Base-by-base conservation (phyloP, 768 basidiomycete species). In the Cantharellus cinnabarinus region DNA sequence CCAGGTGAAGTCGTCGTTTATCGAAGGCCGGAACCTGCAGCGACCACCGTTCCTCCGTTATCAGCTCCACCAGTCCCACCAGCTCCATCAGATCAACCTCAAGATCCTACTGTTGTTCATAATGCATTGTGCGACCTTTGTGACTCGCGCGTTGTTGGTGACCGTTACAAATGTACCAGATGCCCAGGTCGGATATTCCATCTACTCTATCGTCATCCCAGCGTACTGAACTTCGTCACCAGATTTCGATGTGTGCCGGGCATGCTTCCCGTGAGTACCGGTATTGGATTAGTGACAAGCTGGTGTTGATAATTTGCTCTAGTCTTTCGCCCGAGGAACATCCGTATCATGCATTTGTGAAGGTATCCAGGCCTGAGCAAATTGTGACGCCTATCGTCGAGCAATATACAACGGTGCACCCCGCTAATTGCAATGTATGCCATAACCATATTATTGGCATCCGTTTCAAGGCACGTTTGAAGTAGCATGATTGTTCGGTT, bases 201-300 rank as follows among this genome's bases (percentile, higher is more conserved):
- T 15, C 39, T 41, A 37, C 56, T 56, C 41, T 41, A 50, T 59
- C 10, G 39, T 3, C 59, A 41, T 20, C 39, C 41, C 34, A 40
- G 34, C 4, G 41, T 89, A 88, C 82, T 89, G 86, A 65, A 60
- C 81, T 4, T 67, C 71, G 59, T 90, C 87, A 69, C 86, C 87
- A n/a, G 86, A 91, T 66, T 91, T 80, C 63, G 88, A 91, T 64
- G 76, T 80, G 4, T 91, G 89, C 65, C 66, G 68, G 14, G 69
- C 73, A 14, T 91, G 89, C 70, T 87, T 83, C 70, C 72, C 70
- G 61, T 61, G 41, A 44, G 61, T 54, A 5, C n/a, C 35, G 3
- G 34, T 29, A 48, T 20, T 41, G 2, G 4, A 35, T 7, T 37
- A 10, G 53, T 60, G 10, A 38, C 14, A 48, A 52, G 58, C 50